Conservation (phyloP, 805 yeast species). For the Maudiozyma serrabonitensis region DNA sequence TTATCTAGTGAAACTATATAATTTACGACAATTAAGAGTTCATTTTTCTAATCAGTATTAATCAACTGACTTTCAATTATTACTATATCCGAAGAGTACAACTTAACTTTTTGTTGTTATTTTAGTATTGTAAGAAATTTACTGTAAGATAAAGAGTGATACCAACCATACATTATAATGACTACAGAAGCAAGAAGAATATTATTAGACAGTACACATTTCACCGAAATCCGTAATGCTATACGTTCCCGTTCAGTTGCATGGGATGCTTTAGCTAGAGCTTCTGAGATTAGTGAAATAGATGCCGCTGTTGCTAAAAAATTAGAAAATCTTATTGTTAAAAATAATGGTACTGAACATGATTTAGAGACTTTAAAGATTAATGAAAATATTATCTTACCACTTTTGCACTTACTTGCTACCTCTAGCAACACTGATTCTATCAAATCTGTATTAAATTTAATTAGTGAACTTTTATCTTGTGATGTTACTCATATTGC, state of each 20-base stretch:
- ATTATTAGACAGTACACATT: slow-evolving; percentile 52
- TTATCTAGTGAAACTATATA: too few species aligned
- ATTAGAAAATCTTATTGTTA: slow-evolving; percentile 21
- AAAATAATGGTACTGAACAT: slow-evolving; percentile 26
- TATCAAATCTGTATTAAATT: slow-evolving; percentile 23
- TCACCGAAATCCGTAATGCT: slow-evolving; percentile 54
- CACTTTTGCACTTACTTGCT: slow-evolving; percentile 23
- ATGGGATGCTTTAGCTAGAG: slow-evolving; percentile 84
- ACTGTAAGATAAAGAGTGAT: neutral
- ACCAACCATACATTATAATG: neutral
- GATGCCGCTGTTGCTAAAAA: slow-evolving; percentile 46
- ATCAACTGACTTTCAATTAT: too few species aligned
- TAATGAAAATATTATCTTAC: slow-evolving; percentile 9
- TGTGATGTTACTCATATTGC: slow-evolving; percentile 12
- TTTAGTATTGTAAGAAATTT: too few species aligned
- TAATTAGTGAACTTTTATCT: slow-evolving; percentile 25
- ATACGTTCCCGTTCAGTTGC: slow-evolving; percentile 76
- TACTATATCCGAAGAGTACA: too few species aligned
- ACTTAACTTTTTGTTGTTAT: too few species aligned
- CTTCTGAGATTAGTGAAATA: slow-evolving; percentile 52
- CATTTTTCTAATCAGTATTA: too few species aligned
- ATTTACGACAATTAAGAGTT: too few species aligned
- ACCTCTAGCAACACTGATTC: slow-evolving; percentile 16
- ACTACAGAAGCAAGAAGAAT: slow-evolving; percentile 9
- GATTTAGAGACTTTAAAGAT: slow-evolving; percentile 20